phyloP scores from a whole-genome alignment of 805 yeast species.

The Kuraishia ogatae region DNA sequence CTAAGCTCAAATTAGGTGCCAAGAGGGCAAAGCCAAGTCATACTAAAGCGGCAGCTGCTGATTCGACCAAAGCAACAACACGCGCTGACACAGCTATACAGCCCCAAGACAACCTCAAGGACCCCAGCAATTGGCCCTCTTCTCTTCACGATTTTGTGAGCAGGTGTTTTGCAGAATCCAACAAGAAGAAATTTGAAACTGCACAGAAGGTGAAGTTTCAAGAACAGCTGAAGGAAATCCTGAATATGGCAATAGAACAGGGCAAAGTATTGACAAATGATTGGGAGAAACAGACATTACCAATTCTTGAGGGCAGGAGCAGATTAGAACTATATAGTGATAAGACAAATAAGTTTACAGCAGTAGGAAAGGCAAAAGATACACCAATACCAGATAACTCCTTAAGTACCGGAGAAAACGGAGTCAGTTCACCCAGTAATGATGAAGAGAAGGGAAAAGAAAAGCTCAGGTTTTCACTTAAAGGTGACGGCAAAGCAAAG shows the following conservation, averaged over 20 bases:
- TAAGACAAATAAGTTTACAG: background rate
- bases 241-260: constrained; percentile 38
- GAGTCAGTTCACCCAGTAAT: background rate
- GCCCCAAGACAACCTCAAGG: background rate
- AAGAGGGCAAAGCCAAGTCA: background rate
- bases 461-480: background rate
- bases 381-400: background rate
- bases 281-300: constrained; percentile 46
- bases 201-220: constrained; percentile 31
- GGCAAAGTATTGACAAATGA: constrained; percentile 37
- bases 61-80: background rate
- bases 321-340: background rate
- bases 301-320: constrained; percentile 24
- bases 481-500: background rate
- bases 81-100: background rate
- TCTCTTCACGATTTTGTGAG: constrained; percentile 42
- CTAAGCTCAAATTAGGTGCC: background rate
- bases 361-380: background rate
- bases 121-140: constrained; percentile 38
- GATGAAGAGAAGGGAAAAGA: constrained; percentile 1
- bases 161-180: constrained; percentile 32
- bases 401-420: background rate
- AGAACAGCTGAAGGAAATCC: constrained; percentile 36
- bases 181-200: constrained; percentile 22
- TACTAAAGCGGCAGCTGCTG: too few species aligned